Evolutionary conservation across 345 rosid genomes (phyloP).

Genomic region (Ceriops tagal): DNA sequence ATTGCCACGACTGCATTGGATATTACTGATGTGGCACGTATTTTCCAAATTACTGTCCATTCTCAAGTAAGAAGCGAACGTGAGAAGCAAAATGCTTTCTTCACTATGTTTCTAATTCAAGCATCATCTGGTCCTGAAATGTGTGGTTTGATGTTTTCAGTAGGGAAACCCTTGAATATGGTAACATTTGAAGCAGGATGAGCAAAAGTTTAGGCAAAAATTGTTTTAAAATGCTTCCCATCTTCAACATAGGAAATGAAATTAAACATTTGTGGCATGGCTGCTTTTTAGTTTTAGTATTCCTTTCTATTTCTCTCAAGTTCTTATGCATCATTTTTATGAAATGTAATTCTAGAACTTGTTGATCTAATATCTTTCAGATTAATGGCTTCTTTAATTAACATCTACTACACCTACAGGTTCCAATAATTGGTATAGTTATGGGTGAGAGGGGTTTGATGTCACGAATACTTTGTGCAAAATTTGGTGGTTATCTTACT

Average conservation of each 20-base stretch:
- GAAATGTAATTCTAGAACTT: neutral
- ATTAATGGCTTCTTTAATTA: conserved; percentile 1
- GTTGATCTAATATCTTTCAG: neutral
- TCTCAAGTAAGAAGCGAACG: conserved; percentile 66
- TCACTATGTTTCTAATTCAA: neutral
- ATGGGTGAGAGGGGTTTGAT: conserved; percentile 96
- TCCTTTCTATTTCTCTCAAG: neutral
- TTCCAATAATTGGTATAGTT: conserved; percentile 80
- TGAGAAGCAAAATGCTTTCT: neutral
- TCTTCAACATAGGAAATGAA: neutral
- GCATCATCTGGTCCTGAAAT: neutral
- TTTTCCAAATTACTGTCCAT: conserved; percentile 80
- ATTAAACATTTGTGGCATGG: neutral
- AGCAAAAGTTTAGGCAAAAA: neutral
- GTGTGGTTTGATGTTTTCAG: neutral
- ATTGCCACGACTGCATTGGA: conserved; percentile 85
- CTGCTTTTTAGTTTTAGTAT: neutral
- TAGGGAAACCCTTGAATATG: neutral
- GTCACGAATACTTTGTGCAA: conserved; percentile 83
- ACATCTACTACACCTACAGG: conserved; percentile 38
- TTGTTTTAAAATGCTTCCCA: too few relatives aligned
- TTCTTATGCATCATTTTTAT: neutral
- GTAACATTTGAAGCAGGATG: neutral
- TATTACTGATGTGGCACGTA: conserved; percentile 78
- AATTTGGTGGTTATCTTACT: conserved; percentile 89